Percentiles rank a stretch among this genome's conserved stretches.
phyloP scores from a whole-genome alignment of 2,329 filamentous ascomycete genomes.

The Blastomyces emzantsi region DNA sequence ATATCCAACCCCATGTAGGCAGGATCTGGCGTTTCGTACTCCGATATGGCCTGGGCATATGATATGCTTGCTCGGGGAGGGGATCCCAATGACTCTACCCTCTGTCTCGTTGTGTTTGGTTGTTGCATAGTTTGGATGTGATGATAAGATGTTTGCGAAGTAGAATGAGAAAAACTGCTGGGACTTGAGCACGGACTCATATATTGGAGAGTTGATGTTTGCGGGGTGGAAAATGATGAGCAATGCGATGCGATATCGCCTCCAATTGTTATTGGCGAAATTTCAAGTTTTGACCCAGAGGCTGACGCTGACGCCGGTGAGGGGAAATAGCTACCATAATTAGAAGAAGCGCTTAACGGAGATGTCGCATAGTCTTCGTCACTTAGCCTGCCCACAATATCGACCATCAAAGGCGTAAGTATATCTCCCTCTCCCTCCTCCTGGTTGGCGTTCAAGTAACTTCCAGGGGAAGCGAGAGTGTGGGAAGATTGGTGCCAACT shows the following conservation, averaged over 20 bases:
- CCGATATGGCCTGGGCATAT: conserved; percentile 11
- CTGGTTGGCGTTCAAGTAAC: conserved; percentile 32
- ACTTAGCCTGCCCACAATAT: conserved; percentile 25
- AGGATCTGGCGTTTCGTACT: conserved; percentile 10
- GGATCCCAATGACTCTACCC: conserved; percentile 12
- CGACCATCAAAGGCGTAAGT: conserved; percentile 27
- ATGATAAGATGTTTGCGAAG: conserved; percentile 6
- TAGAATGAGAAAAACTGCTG: conserved; percentile 14
- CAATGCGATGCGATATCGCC: conserved; percentile 22
- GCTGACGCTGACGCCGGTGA: conserved; percentile 18
- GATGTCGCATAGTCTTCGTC: conserved; percentile 34
- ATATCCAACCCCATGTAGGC: conserved; percentile 8
- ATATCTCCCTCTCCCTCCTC: conserved; percentile 29
- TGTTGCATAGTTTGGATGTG: conserved; percentile 12
- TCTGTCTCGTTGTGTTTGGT: conserved; percentile 8
- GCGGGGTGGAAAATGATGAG: conserved; percentile 21
- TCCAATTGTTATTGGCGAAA: conserved; percentile 21
- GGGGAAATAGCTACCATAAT: conserved; percentile 29
- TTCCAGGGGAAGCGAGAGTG: conserved; percentile 40
- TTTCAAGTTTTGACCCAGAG: conserved; percentile 22
- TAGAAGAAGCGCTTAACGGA: conserved; percentile 29
- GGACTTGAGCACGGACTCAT: conserved; percentile 11
- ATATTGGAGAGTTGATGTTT: conserved; percentile 10
- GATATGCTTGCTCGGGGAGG: conserved; percentile 11
- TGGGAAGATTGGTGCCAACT: conserved; percentile 37